Evolutionary conservation across 2,329 filamentous ascomycete species (phyloP).

Genomic region (Sarocladiaceae sp.): DNA sequence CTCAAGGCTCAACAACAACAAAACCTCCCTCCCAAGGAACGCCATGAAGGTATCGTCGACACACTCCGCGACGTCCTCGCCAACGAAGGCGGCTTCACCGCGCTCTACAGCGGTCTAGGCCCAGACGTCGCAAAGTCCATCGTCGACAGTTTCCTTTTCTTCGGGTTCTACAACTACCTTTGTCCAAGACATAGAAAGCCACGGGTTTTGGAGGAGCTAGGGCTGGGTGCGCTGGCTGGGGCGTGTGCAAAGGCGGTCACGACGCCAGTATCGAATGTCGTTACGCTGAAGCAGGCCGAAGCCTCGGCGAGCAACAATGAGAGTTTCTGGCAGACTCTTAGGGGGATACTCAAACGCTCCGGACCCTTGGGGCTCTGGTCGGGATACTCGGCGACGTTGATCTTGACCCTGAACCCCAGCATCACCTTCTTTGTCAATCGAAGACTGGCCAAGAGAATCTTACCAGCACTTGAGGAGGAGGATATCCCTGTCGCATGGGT

Average conservation of each 20-base stretch:
- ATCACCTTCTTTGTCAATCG: conserved; percentile 82
- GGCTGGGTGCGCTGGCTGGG: conserved; percentile 66
- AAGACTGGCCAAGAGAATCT: conserved; percentile 53
- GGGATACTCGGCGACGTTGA: conserved; percentile 73
- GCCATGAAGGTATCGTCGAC: conserved; percentile 58
- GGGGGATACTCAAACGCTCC: conserved; percentile 59
- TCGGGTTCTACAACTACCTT: conserved; percentile 65
- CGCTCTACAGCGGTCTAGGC: conserved; percentile 62
- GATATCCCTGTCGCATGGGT: conserved; percentile 31
- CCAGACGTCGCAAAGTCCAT: conserved; percentile 62
- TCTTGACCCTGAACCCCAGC: conserved; percentile 79
- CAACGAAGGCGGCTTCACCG: conserved; percentile 60
- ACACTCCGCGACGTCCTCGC: conserved; percentile 65
- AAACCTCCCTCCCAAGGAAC: conserved; percentile 17
- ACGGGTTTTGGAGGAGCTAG: conserved; percentile 64
- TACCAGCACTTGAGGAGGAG: conserved; percentile 41
- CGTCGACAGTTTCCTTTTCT: conserved; percentile 78
- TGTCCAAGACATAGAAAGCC: conserved; percentile 36
- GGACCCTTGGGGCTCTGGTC: conserved; percentile 78
- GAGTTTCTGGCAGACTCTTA: conserved; percentile 51
- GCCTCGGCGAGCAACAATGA: conserved; percentile 32
- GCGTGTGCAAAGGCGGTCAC: conserved; percentile 70
- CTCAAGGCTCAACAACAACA: conserved; percentile 62
- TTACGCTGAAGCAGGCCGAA: conserved; percentile 69
- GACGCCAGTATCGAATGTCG: conserved; percentile 74